Conservation (phyloP, 371 early-diverging fungal genomes). For the Coemansia sp. region DNA sequence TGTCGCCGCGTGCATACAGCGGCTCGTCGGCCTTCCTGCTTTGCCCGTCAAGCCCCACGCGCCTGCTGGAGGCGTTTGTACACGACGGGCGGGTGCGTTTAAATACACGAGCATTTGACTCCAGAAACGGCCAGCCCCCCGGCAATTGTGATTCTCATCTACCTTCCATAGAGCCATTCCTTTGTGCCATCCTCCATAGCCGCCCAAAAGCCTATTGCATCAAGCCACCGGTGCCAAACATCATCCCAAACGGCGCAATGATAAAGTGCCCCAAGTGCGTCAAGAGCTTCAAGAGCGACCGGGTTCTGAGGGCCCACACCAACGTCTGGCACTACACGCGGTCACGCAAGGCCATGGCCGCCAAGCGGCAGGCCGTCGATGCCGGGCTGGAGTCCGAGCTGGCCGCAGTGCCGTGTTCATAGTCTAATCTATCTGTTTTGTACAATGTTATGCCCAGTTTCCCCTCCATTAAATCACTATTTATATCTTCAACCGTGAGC, state of each 20-base stretch:
- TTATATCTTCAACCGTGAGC: not conserved
- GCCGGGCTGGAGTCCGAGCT: not conserved
- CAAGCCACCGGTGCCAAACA: not conserved
- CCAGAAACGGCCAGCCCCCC: not conserved
- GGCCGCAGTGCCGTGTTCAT: not conserved
- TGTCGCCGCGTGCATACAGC: constrained; percentile 8
- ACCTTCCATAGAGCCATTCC: not conserved
- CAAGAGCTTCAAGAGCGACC: constrained; percentile 23
- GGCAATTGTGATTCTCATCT: not conserved
- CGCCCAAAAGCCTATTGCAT: not conserved
- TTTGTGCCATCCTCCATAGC: not conserved
- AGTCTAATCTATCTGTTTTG: constrained; percentile 1
- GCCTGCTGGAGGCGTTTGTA: not conserved
- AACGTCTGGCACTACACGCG: constrained; percentile 48
- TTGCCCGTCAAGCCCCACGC: constrained; percentile 4
- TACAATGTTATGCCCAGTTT: constrained; percentile 1
- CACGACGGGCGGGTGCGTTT: not conserved
- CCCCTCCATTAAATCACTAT: not conserved
- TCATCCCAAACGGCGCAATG: constrained; percentile 3
- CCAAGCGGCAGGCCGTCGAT: not conserved
- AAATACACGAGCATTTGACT: constrained; percentile 1
- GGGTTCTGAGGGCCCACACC: constrained; percentile 24
- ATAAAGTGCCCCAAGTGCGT: constrained; percentile 48
- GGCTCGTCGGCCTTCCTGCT: not conserved
- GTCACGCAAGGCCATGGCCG: constrained; percentile 7